Conservation (phyloP, 768 basidiomycete species). For the Phanerochaete sordida region DNA sequence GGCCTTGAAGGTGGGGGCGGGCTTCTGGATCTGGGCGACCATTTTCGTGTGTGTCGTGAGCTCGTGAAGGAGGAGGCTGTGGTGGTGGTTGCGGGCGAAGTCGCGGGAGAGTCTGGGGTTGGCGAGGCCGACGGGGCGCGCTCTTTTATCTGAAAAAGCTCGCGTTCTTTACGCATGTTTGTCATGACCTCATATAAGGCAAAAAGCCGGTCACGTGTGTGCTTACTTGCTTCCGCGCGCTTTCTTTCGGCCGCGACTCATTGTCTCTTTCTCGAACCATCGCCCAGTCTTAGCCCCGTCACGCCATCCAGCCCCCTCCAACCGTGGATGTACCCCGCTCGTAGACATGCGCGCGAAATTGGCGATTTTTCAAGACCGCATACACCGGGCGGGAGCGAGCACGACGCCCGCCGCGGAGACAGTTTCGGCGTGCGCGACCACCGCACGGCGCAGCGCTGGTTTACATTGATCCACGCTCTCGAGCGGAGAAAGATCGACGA, state of each 20-base stretch:
- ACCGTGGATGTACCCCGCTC: not conserved
- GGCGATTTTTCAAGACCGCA: not conserved
- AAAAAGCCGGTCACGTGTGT: slow-evolving; percentile 1
- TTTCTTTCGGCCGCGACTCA: not conserved
- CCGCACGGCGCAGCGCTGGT: not conserved
- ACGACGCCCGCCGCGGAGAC: not conserved
- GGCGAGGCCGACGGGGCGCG: slow-evolving; percentile 1
- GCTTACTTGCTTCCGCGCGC: slow-evolving; percentile 1
- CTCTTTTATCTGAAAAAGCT: slow-evolving; percentile 14
- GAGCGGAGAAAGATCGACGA: not conserved
- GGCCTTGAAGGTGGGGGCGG: slow-evolving; percentile 79
- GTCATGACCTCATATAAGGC: not conserved
- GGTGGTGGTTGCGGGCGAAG: not conserved
- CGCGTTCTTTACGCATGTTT: slow-evolving; percentile 26
- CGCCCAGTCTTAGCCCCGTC: not conserved
- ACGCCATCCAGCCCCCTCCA: not conserved
- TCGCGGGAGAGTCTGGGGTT: not conserved
- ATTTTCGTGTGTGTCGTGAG: slow-evolving; percentile 13
- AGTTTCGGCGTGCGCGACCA: not conserved
- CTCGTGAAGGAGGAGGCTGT: not conserved
- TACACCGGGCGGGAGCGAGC: not conserved
- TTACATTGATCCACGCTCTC: not conserved
- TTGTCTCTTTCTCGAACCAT: not conserved
- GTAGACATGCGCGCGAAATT: not conserved
- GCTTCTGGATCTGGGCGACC: slow-evolving; percentile 59